phyloP scores from a whole-genome alignment of 495 filamentous ascomycete species.

The Trichoderma gamsii region DNA sequence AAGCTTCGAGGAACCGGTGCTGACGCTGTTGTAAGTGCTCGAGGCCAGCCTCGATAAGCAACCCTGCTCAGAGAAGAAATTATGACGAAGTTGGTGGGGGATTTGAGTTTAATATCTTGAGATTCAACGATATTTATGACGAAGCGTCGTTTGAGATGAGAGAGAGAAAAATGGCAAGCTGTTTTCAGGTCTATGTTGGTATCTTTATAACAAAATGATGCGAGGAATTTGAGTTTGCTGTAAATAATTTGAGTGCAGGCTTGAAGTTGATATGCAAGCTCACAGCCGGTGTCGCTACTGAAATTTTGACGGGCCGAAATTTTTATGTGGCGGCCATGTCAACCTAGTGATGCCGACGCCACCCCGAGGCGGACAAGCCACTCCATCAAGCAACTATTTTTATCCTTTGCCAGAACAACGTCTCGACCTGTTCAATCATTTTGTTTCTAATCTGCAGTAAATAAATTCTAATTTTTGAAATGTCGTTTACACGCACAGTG shows the following conservation, averaged over 20 bases:
- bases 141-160: too few species aligned
- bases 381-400: neutral
- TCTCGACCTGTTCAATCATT: too few species aligned
- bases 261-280: neutral
- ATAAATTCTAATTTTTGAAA: too few species aligned
- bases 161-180: too few species aligned
- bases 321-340: neutral
- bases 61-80: neutral
- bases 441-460: too few species aligned
- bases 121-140: neutral
- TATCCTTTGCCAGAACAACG: too few species aligned
- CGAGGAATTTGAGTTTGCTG: neutral
- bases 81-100: slow-evolving; percentile 2
- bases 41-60: neutral
- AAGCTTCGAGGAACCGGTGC: neutral
- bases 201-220: neutral
- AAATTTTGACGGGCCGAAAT: neutral
- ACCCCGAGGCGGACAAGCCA: slow-evolving; percentile 2
- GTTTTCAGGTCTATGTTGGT: neutral
- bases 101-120: neutral
- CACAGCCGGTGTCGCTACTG: neutral
- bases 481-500: too few species aligned
- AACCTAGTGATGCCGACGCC: slow-evolving; percentile 2
- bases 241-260: too few species aligned
- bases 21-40: neutral